Conservation (phyloP, 2,329 filamentous ascomycete species). For the Penicillium psychrosexuale region DNA sequence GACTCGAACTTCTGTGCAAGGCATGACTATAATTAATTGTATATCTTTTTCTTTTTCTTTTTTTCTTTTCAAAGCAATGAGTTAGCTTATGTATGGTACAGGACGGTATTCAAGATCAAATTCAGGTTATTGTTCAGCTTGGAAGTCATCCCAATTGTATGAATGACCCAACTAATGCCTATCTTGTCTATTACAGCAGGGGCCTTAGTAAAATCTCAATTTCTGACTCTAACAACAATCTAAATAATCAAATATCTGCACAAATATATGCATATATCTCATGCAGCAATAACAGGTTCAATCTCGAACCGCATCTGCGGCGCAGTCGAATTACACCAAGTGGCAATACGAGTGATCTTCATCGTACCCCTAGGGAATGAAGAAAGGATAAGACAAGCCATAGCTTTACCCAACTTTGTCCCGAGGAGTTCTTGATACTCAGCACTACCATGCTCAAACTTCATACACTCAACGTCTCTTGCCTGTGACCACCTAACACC, state of each 20-base stretch:
- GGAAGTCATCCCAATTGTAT: neutral
- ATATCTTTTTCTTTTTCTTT: too few species aligned
- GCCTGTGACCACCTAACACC: neutral
- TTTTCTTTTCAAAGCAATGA: too few species aligned
- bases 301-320: conserved; percentile 1
- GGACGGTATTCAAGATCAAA: too few species aligned
- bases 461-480: neutral
- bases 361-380: neutral
- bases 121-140: too few species aligned
- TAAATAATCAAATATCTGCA: neutral
- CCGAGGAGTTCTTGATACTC: conserved; percentile 3
- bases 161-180: too few species aligned
- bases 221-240: neutral
- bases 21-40: too few species aligned
- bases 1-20: too few species aligned
- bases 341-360: neutral
- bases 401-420: neutral
- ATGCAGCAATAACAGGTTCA: neutral
- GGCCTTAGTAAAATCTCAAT: neutral
- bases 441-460: neutral
- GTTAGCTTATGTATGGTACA: too few species aligned
- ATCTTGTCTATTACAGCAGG: neutral
- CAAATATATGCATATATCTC: neutral
- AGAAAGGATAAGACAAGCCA: neutral
- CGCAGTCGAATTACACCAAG: neutral